Evolutionary conservation across 2,329 filamentous ascomycete genomes (phyloP).

Genomic region (Fusarium lyarnte): DNA sequence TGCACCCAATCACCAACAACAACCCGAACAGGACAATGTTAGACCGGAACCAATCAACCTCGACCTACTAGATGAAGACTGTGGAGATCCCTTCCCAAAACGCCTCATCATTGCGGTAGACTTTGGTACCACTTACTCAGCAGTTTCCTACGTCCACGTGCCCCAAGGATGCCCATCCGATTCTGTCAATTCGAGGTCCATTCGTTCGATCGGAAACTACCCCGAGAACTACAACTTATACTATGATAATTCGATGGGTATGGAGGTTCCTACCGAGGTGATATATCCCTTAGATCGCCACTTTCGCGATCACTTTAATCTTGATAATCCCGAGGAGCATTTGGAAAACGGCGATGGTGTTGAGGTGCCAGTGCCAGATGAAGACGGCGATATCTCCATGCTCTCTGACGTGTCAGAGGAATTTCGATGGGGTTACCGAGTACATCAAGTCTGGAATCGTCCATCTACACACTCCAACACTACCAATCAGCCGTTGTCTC

Average conservation of each 20-base stretch:
- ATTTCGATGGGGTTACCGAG: not conserved
- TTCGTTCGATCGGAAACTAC: not conserved
- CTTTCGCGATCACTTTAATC: not conserved
- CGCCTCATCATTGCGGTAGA: not conserved
- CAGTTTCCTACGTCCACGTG: not conserved
- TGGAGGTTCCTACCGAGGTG: not conserved
- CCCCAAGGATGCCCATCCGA: not conserved
- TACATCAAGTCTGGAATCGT: not conserved
- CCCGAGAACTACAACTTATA: not conserved
- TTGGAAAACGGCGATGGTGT: too few species aligned
- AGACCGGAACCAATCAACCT: too few species aligned
- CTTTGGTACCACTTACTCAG: not conserved
- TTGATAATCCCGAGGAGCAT: not conserved
- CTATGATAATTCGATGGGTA: not conserved
- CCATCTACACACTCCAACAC: not conserved
- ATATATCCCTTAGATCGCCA: not conserved
- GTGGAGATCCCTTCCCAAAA: not conserved
- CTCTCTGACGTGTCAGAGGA: accelerated
- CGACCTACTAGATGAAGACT: too few species aligned
- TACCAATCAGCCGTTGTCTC: not conserved
- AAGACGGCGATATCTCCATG: not conserved
- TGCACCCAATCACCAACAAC: not conserved
- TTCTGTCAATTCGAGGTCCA: not conserved
- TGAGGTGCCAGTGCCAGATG: too few species aligned
- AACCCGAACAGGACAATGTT: not conserved